These are phyloP conservation scores for Ceriops tagal DNA, from an alignment of 345 rosid species.

Conservation along the genomic window DNA sequence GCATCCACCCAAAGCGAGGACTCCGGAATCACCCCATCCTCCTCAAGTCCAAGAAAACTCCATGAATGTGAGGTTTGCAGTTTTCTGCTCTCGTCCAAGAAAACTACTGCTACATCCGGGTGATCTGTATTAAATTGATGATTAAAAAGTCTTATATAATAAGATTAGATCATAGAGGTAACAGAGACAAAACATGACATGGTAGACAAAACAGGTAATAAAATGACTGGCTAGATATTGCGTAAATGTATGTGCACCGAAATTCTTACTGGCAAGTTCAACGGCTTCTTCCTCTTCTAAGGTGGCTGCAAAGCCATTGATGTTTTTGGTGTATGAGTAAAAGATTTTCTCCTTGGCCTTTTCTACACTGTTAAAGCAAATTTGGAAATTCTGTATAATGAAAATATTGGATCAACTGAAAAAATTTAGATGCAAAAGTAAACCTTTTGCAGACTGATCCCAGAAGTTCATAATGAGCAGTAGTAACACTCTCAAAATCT, in stretches of 20 bases:
- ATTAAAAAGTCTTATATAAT: not conserved
- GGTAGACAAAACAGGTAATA: too few species aligned
- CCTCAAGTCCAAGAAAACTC: constrained; percentile 54
- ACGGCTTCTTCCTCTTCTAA: constrained; percentile 26
- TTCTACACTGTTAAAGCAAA: constrained; percentile 6
- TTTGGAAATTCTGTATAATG: too few species aligned
- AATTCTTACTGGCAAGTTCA: constrained; percentile 17
- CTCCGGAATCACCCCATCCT: constrained; percentile 26
- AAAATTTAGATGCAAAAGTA: too few species aligned
- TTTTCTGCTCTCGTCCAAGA: constrained; percentile 40
- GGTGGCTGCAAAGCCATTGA: constrained; percentile 26
- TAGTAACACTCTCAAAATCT: too few species aligned
- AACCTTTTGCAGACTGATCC: constrained; percentile 18
- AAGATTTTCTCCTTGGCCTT: constrained; percentile 18
- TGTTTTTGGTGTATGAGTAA: constrained; percentile 20
- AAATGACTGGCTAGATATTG: too few species aligned
- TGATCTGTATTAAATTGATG: constrained; percentile 36
- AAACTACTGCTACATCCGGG: constrained; percentile 53
- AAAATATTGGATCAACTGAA: too few species aligned
- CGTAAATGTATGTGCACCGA: too few species aligned
- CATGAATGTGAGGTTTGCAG: constrained; percentile 62
- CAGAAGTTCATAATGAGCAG: constrained; percentile 12
- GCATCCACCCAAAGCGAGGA: constrained; percentile 48
- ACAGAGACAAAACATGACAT: not conserved
- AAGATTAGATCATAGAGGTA: not conserved